These are phyloP conservation scores for Letharia columbiana DNA, from an alignment of 495 filamentous ascomycete species.

Conservation along the genomic window DNA sequence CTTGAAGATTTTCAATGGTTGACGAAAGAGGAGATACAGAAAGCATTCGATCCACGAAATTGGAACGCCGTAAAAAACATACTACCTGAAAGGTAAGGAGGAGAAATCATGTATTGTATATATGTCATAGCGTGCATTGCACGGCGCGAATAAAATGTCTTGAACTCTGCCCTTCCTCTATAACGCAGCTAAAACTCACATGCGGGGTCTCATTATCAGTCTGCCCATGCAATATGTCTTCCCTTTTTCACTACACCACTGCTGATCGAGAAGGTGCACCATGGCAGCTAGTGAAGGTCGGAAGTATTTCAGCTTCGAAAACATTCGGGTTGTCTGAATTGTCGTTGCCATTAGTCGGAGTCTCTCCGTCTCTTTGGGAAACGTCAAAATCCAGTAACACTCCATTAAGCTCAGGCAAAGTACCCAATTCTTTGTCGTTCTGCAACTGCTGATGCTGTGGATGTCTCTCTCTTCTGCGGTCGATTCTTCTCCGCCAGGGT, in stretches of 20 bases:
- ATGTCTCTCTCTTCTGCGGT: slow-evolving; percentile 28
- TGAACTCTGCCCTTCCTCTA: not conserved
- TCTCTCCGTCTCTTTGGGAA: slow-evolving; percentile 1
- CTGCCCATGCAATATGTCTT: not conserved
- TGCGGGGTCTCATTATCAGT: not conserved
- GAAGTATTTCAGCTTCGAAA: not conserved
- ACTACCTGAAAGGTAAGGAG: slow-evolving; percentile 57
- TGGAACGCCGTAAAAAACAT: slow-evolving; percentile 69
- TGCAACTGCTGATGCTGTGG: slow-evolving; percentile 9
- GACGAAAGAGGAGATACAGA: slow-evolving; percentile 73
- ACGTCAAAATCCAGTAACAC: not conserved
- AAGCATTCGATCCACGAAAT: slow-evolving; percentile 53
- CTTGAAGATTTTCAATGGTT: slow-evolving; percentile 86
- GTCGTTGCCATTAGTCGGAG: not conserved
- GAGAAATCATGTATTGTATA: not conserved
- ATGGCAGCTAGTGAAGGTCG: not conserved
- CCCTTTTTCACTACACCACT: not conserved
- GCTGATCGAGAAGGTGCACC: not conserved
- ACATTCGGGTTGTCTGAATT: not conserved
- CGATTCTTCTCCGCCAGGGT: slow-evolving; percentile 64
- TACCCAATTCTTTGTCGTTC: not conserved
- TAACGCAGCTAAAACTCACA: not conserved
- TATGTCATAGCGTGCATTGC: slow-evolving; percentile 5
- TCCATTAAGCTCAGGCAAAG: not conserved
- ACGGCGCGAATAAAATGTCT: not conserved